Evolutionary conservation across 495 filamentous ascomycete species (phyloP).

Genomic region (Viridothelium virens): DNA sequence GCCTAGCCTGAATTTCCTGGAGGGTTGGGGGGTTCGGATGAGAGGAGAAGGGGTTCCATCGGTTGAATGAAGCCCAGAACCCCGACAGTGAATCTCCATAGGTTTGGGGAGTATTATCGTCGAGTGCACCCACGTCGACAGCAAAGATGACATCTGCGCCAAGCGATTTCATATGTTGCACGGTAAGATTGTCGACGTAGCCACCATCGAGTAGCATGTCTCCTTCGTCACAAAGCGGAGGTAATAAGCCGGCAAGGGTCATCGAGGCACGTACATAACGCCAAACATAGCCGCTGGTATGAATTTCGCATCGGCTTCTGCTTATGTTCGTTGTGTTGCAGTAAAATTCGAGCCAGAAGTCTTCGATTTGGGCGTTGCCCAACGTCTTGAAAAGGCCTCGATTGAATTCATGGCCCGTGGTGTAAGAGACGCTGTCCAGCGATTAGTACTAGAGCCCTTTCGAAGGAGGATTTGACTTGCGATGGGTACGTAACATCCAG

Average conservation of each 20-base stretch:
- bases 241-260: conserved; percentile 86
- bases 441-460: conserved; percentile 6
- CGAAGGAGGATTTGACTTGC: not conserved
- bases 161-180: conserved; percentile 91
- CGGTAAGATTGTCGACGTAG: conserved; percentile 94
- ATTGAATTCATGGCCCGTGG: conserved; percentile 97
- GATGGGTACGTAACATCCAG: conserved; percentile 90
- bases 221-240: conserved; percentile 92
- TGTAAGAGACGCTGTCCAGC: conserved; percentile 58
- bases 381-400: conserved; percentile 98
- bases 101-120: conserved; percentile 80
- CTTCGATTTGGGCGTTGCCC: conserved; percentile 91
- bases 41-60: conserved; percentile 91
- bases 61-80: conserved; percentile 84
- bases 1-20: conserved; percentile 86
- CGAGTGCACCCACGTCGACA: conserved; percentile 83
- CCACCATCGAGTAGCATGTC: conserved; percentile 93
- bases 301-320: conserved; percentile 79
- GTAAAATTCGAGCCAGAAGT: conserved; percentile 98
- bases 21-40: conserved; percentile 87
- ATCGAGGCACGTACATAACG: conserved; percentile 92
- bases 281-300: conserved; percentile 94
- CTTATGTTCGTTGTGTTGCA: conserved; percentile 98
- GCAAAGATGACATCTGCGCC: conserved; percentile 93
- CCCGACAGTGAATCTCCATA: conserved; percentile 95